These are phyloP conservation scores for Xylaria sp. DNA, from an alignment of 2,329 filamentous ascomycete species.

Conservation along the genomic window DNA sequence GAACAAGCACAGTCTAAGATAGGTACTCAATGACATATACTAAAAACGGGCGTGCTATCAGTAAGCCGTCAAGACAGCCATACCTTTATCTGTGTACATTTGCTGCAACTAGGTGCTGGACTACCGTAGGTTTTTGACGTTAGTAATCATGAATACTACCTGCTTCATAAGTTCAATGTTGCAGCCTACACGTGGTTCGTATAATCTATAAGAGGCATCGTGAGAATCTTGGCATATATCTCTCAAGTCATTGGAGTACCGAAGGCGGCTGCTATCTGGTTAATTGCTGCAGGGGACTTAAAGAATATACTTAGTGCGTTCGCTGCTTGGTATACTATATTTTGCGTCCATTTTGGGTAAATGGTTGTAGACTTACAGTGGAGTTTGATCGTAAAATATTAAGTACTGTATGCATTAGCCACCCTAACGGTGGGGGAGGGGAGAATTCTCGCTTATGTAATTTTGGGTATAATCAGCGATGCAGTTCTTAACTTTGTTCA, in stretches of 20 bases:
- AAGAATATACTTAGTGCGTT: not conserved
- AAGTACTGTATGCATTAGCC: not conserved
- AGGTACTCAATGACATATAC: not conserved
- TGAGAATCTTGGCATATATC: not conserved
- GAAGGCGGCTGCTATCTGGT: not conserved
- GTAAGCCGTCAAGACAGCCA: not conserved
- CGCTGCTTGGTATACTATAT: not conserved
- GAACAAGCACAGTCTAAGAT: not conserved
- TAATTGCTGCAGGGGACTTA: conserved; percentile 4
- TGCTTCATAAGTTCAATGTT: too few species aligned
- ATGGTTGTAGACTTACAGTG: conserved; percentile 9
- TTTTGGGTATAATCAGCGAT: not conserved
- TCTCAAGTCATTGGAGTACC: conserved; percentile 2
- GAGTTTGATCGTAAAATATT: conserved; percentile 3
- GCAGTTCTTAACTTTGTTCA: not conserved
- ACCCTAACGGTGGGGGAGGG: conserved; percentile 13
- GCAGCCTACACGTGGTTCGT: not conserved
- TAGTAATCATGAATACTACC: conserved; percentile 12
- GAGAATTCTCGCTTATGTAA: conserved; percentile 1
- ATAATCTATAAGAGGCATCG: not conserved
- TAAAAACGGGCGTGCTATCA: not conserved
- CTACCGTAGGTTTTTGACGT: not conserved
- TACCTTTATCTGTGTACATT: not conserved
- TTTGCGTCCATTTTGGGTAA: not conserved
- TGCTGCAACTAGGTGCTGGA: not conserved